Percentiles rank a stretch among this genome's conserved stretches.
Conservation (phyloP, 2,329 filamentous ascomycete species). For the Nakataea oryzae region DNA sequence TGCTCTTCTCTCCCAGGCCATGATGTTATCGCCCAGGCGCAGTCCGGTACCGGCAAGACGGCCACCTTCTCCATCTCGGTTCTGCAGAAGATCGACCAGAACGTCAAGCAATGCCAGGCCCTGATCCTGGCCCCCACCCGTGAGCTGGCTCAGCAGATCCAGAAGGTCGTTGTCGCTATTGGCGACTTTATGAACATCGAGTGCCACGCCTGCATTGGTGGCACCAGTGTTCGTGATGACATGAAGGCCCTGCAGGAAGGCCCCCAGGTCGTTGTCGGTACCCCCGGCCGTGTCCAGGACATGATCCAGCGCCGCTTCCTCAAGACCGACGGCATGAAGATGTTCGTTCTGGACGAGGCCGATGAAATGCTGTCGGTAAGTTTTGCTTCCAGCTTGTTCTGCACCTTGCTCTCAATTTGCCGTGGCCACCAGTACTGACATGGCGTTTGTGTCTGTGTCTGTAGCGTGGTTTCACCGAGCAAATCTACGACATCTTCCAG, state of each 20-base stretch:
- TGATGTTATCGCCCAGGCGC: constrained; percentile 98
- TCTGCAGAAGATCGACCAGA: constrained; percentile 90
- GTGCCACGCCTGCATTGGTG: constrained; percentile 96
- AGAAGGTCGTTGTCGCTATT: constrained; percentile 98
- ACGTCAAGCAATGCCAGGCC: constrained; percentile 85
- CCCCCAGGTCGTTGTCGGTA: constrained; percentile 95
- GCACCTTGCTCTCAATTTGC: background rate
- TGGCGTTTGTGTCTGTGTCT: constrained; percentile 32
- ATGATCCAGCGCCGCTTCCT: constrained; percentile 50
- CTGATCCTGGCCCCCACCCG: constrained; percentile 92
- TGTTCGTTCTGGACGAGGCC: constrained; percentile 52
- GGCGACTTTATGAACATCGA: constrained; percentile 99
- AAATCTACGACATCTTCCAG: constrained; percentile 98
- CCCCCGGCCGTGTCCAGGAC: constrained; percentile 78
- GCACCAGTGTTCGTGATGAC: constrained; percentile 95
- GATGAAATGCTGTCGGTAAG: constrained; percentile 44
- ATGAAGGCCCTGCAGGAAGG: constrained; percentile 96
- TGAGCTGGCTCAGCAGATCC: constrained; percentile 95
- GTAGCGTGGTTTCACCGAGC: constrained; percentile 92
- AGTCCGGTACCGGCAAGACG: constrained; percentile 94
- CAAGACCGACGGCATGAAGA: constrained; percentile 53
- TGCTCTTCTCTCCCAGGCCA: constrained; percentile 46
- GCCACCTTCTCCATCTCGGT: constrained; percentile 95
- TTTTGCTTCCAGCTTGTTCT: background rate
- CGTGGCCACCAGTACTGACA: background rate